Conservation (phyloP, 192 early-diverging fungal genomes). For the Entomortierella parvispora region DNA sequence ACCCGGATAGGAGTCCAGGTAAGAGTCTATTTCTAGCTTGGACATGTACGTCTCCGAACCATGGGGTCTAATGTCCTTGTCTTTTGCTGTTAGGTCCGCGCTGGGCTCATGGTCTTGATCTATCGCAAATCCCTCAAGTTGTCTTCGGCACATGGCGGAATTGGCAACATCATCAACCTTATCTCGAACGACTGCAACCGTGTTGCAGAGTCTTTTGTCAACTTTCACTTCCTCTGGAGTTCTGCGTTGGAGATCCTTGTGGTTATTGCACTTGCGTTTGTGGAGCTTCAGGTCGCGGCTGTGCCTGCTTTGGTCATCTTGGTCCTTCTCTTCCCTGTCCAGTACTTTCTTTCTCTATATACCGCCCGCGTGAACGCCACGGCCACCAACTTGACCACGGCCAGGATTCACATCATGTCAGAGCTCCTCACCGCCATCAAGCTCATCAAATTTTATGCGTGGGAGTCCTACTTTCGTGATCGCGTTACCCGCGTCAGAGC, state of each 20-base stretch:
- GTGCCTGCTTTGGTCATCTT: slow-evolving; percentile 55
- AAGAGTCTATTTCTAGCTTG: neutral
- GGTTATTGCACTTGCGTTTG: slow-evolving; percentile 63
- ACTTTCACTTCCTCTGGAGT: slow-evolving; percentile 80
- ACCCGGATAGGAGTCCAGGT: slow-evolving; percentile 59
- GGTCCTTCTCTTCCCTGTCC: slow-evolving; percentile 66
- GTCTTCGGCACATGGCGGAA: slow-evolving; percentile 68
- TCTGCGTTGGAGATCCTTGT: slow-evolving; percentile 69
- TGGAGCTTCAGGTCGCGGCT: slow-evolving; percentile 63
- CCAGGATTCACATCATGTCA: slow-evolving; percentile 77
- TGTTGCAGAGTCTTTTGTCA: slow-evolving; percentile 74
- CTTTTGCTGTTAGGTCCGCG: slow-evolving; percentile 63
- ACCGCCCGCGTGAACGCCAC: slow-evolving; percentile 59
- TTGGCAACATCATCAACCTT: slow-evolving; percentile 76
- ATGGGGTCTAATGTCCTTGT: too few relatives aligned
- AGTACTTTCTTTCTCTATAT: slow-evolving; percentile 64
- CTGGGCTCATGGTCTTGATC: slow-evolving; percentile 79
- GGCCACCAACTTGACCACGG: slow-evolving; percentile 66
- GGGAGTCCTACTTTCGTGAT: slow-evolving; percentile 74
- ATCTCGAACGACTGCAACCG: slow-evolving; percentile 79
- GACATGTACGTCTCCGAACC: neutral
- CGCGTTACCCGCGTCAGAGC: slow-evolving; percentile 65
- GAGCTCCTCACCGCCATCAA: slow-evolving; percentile 81
- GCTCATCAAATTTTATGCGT: slow-evolving; percentile 81
- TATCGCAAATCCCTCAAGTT: slow-evolving; percentile 77